A percentile compares a stretch with the other conserved stretches of the same genome.
Conservation (phyloP, 257 asterid species). For the Rhazya stricta region DNA sequence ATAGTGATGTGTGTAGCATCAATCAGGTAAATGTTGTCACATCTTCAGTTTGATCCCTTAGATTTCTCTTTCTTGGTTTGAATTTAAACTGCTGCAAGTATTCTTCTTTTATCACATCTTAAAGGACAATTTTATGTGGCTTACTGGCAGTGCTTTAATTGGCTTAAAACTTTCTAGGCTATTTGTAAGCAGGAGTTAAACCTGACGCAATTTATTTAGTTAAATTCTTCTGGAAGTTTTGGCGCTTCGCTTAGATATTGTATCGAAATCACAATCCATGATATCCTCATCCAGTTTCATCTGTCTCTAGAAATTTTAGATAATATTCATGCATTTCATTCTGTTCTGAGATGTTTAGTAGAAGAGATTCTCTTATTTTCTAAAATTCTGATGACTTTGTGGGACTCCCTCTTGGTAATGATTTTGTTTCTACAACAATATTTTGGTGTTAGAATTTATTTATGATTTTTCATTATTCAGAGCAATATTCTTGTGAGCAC, state of each 20-base stretch:
- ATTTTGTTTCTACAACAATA: background rate
- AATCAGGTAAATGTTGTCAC: conserved; percentile 56
- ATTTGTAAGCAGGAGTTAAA: background rate
- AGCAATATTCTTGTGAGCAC: conserved; percentile 4
- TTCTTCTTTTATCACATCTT: background rate
- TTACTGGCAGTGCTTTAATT: background rate
- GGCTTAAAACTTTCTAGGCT: background rate
- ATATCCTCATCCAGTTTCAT: background rate
- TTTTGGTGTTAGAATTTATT: background rate
- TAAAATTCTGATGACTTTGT: background rate
- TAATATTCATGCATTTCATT: background rate
- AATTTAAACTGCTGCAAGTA: background rate
- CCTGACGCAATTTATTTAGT: background rate
- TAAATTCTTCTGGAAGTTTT: background rate
- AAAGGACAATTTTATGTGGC: background rate
- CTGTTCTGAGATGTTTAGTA: background rate
- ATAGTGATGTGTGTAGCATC: conserved; percentile 72
- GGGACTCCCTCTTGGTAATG: background rate
- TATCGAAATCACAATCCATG: background rate
- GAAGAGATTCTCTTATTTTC: background rate
- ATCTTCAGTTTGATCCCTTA: background rate
- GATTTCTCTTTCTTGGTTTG: background rate
- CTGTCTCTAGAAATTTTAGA: background rate
- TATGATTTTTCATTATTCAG: background rate
- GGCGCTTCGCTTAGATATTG: background rate